Conservation (phyloP, 1,139 yeast genomes). For the Geotrichum fermentans region DNA sequence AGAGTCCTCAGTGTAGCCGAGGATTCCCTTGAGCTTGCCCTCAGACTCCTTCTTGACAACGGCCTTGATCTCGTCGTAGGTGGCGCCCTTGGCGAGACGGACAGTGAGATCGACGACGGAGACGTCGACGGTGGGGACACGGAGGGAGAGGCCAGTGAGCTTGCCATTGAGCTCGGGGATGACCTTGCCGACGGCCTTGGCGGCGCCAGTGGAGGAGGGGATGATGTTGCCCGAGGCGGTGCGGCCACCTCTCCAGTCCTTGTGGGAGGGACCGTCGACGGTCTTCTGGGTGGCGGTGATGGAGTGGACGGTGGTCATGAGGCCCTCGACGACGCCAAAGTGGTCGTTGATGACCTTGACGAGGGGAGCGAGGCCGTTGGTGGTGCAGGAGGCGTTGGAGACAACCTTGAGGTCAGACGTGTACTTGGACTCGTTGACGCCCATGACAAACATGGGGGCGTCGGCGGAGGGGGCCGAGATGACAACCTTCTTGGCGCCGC, state of each 20-base stretch:
- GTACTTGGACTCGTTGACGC: slow-evolving; percentile 74
- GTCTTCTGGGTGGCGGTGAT: too few relatives aligned
- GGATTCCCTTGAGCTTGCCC: slow-evolving; percentile 66
- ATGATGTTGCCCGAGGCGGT: too few relatives aligned
- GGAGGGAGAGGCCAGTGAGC: slow-evolving; percentile 83
- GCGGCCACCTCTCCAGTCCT: too few relatives aligned
- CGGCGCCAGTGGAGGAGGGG: slow-evolving; percentile 90
- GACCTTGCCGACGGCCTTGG: too few relatives aligned
- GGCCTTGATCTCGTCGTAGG: slow-evolving; percentile 70
- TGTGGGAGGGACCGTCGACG: too few relatives aligned
- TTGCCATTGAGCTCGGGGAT: slow-evolving; percentile 84
- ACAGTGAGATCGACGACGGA: slow-evolving; percentile 72
- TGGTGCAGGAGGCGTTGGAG: slow-evolving; percentile 87
- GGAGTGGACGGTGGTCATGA: slow-evolving; percentile 89
- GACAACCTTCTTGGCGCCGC: slow-evolving; percentile 86
- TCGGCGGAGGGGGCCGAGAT: slow-evolving; percentile 86
- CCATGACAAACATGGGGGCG: slow-evolving; percentile 83
- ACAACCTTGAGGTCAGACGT: too few relatives aligned
- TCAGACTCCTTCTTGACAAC: slow-evolving; percentile 61
- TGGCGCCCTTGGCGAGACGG: slow-evolving; percentile 62
- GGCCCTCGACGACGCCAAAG: slow-evolving; percentile 80
- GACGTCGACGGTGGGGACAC: slow-evolving; percentile 84
- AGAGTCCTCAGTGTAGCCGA: slow-evolving; percentile 82
- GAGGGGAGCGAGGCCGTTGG: slow-evolving; percentile 85
- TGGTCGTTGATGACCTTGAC: slow-evolving; percentile 77